phyloP scores from a whole-genome alignment of 441 rosid species.

The Populus hybrid region DNA sequence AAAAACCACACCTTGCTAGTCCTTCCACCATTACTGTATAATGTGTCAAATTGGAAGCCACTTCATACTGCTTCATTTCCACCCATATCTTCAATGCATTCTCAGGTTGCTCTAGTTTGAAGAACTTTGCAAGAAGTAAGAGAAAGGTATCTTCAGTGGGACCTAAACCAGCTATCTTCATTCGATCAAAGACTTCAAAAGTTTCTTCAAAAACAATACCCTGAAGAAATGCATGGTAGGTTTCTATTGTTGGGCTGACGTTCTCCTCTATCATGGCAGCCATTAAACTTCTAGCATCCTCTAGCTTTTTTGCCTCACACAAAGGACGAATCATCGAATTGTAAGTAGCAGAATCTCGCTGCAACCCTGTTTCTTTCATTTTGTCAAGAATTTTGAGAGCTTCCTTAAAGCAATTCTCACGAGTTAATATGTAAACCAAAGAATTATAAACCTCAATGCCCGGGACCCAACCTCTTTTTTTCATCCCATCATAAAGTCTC shows the following conservation, averaged over 20 bases:
- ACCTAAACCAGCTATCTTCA: conserved; percentile 56
- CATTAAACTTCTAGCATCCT: conserved; percentile 56
- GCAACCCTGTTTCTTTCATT: conserved; percentile 51
- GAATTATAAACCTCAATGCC: conserved; percentile 67
- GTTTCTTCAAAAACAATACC: conserved; percentile 45
- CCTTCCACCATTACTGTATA: conserved; percentile 55
- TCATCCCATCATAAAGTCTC: conserved; percentile 88
- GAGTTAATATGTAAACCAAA: conserved; percentile 60
- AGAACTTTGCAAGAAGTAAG: conserved; percentile 50
- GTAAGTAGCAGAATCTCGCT: conserved; percentile 62
- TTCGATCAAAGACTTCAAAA: conserved; percentile 47
- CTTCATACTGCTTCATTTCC: conserved; percentile 61
- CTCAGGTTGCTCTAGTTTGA: conserved; percentile 59
- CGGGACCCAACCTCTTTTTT: conserved; percentile 67
- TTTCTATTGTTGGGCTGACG: conserved; percentile 50
- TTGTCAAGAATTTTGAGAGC: conserved; percentile 60
- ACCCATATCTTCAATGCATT: conserved; percentile 66
- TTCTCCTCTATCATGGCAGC: conserved; percentile 56
- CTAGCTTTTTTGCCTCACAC: conserved; percentile 50
- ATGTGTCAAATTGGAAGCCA: conserved; percentile 39
- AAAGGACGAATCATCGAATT: conserved; percentile 69
- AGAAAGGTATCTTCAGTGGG: conserved; percentile 62
- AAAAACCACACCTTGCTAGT: conserved; percentile 52
- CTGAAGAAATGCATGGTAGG: conserved; percentile 69
- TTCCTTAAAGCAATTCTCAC: conserved; percentile 62